phyloP scores from a whole-genome alignment of 106 monocot species.

The Dendrobium officinale region DNA sequence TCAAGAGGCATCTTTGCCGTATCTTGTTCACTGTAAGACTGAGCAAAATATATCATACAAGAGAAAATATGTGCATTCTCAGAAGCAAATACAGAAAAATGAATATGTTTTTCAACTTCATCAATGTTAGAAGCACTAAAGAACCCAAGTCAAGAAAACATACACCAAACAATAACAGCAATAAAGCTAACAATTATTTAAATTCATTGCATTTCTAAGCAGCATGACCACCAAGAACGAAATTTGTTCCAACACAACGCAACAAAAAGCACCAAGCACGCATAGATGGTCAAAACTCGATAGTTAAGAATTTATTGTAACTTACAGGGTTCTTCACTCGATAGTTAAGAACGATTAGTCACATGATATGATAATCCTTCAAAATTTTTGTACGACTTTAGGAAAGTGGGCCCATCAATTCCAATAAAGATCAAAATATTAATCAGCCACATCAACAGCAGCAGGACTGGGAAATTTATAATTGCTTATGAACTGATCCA shows the following conservation, averaged over 20 bases:
- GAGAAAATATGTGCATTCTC: not conserved
- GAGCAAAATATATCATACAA: constrained; percentile 13
- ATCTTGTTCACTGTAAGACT: constrained; percentile 83
- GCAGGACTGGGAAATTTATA: too few relatives aligned
- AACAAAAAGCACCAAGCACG: not conserved
- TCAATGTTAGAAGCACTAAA: not conserved
- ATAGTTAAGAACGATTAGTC: not conserved
- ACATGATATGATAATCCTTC: not conserved
- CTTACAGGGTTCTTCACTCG: not conserved
- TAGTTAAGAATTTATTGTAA: not conserved
- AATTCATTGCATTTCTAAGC: not conserved
- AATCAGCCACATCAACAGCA: too few relatives aligned
- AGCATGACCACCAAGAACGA: not conserved
- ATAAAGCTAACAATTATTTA: not conserved
- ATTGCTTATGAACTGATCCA: too few relatives aligned
- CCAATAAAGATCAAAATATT: too few relatives aligned
- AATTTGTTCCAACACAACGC: not conserved
- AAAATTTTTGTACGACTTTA: too few relatives aligned
- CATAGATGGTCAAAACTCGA: not conserved
- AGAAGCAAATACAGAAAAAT: not conserved
- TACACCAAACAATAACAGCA: not conserved
- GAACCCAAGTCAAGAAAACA: not conserved
- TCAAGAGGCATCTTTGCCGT: constrained; percentile 89
- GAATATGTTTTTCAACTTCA: not conserved
- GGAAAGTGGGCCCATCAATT: too few relatives aligned